Evolutionary conservation across 2,329 filamentous ascomycete genomes (phyloP), one percentile per base, ranked within the genome.

Genomic region (Botrytis byssoidea): DNA sequence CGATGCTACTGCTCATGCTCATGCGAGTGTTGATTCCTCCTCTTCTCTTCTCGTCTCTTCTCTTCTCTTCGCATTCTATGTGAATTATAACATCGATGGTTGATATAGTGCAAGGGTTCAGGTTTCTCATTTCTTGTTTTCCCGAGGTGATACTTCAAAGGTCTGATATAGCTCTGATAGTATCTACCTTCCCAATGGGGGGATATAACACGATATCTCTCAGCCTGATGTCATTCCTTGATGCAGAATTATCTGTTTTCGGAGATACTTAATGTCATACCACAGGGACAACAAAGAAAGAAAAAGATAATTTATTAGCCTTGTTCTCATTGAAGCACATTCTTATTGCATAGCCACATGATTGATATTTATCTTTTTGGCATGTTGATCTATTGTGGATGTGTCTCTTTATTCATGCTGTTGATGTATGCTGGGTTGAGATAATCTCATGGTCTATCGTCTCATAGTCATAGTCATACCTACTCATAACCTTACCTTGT

Each of bases 211-310:
- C 5, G 46, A 18, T 40, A 40, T 16, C 25, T 44, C n/a, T 51
- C 65, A 40, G 32, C 44, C 65, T 44, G 29, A 70, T 63, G 25
- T 48, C 40, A 22, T 48, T 64, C 12, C 57, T 18, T 48, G 7
- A 51, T 65, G 60, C 46, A 71, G 46, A 2, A 4, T 44, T 20
- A 18, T 44, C 70, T 71, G 70, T 65, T 71, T 71, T 71, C 60
- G 61, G 70, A 66, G 70, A 35, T 29, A 5, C 42, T 37, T 46
- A 4, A n/a, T 66, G 48, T 66, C n/a, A 42, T 42, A 67, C 63
- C 37, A 37, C 68, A 59, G 51, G 40, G 12, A 42, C 46, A 66
- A 72, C 70, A 67, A 72, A 63, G 59, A n/a, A 7, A n/a, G 3
- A n/a, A 55, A n/a, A 29, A 37, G 46, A 67, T 55, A 48, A 3